phyloP scores from a whole-genome alignment of 345 rosid genomes.

The Citrus hindsii region DNA sequence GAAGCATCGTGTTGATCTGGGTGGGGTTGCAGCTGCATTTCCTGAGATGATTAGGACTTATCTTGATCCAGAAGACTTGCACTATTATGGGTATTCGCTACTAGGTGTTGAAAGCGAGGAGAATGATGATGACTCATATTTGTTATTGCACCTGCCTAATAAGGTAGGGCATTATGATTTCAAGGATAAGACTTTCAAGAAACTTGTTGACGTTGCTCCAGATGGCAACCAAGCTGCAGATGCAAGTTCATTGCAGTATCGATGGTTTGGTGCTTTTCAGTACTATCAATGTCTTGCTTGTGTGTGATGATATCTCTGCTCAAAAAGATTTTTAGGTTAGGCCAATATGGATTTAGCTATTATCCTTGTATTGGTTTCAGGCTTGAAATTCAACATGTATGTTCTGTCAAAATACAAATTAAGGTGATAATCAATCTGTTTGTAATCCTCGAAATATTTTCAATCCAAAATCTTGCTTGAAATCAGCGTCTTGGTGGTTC shows the following conservation, averaged over 20 bases:
- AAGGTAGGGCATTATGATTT: slow-evolving; percentile 19
- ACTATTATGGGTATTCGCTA: slow-evolving; percentile 16
- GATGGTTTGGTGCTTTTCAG: slow-evolving; percentile 3
- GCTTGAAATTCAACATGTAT: background rate
- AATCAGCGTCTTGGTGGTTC: too few species aligned
- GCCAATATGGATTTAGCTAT: too few species aligned
- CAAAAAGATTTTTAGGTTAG: too few species aligned
- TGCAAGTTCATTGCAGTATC: background rate
- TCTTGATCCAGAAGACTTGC: background rate
- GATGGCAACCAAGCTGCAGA: background rate
- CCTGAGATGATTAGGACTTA: slow-evolving; percentile 30
- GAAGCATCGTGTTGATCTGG: slow-evolving; percentile 36
- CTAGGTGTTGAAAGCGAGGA: slow-evolving; percentile 24
- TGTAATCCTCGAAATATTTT: background rate
- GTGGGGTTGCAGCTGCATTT: slow-evolving; percentile 18
- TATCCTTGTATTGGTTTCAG: background rate
- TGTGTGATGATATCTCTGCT: too few species aligned
- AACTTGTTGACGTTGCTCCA: slow-evolving; percentile 18
- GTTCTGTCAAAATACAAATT: background rate
- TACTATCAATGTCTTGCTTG: slow-evolving; percentile 9
- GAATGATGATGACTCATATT: slow-evolving; percentile 20
- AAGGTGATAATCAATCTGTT: background rate
- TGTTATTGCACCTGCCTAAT: slow-evolving; percentile 29
- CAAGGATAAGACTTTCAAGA: slow-evolving; percentile 23
- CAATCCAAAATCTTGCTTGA: background rate